A percentile compares a stretch with the other conserved stretches of the same genome.
Evolutionary conservation across 2,329 filamentous ascomycete genomes (phyloP).

Genomic region (Cytospora piceicola): DNA sequence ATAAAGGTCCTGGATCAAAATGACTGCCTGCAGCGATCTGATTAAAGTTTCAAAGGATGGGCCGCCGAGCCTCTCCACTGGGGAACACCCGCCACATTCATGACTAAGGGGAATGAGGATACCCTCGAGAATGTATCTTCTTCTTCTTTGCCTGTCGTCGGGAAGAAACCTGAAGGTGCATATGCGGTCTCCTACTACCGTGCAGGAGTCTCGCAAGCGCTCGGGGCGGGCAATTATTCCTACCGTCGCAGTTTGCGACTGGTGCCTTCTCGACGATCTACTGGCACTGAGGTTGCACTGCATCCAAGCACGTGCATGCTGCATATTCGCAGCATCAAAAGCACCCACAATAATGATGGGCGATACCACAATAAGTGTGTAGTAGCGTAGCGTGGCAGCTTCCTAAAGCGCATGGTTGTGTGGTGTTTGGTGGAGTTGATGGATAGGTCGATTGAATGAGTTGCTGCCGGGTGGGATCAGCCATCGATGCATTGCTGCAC

Average conservation of each 20-base stretch:
- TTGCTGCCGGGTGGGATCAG: not conserved
- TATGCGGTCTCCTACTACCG: not conserved
- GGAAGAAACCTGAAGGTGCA: too few species aligned
- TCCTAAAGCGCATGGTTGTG: not conserved
- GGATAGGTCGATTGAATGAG: not conserved
- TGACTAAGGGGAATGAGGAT: not conserved
- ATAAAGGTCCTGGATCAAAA: not conserved
- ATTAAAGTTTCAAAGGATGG: not conserved
- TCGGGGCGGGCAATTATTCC: not conserved
- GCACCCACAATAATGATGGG: not conserved
- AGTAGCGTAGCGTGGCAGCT: not conserved
- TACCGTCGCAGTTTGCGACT: not conserved
- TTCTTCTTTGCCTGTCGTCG: not conserved
- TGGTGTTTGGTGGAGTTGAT: not conserved
- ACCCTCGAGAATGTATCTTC: not conserved
- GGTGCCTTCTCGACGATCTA: not conserved
- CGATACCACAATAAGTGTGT: not conserved
- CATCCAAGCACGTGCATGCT: conserved; percentile 2
- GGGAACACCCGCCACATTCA: not conserved
- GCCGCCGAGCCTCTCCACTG: not conserved
- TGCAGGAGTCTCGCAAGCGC: not conserved
- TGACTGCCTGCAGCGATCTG: not conserved
- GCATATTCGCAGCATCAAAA: conserved; percentile 1
- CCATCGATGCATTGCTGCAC: not conserved
- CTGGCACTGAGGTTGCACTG: conserved; percentile 2